A percentile compares a stretch with the other conserved stretches of the same genome.
Evolutionary conservation across 2,329 filamentous ascomycete genomes (phyloP).

Genomic region (Sodiomyces alkalinus): DNA sequence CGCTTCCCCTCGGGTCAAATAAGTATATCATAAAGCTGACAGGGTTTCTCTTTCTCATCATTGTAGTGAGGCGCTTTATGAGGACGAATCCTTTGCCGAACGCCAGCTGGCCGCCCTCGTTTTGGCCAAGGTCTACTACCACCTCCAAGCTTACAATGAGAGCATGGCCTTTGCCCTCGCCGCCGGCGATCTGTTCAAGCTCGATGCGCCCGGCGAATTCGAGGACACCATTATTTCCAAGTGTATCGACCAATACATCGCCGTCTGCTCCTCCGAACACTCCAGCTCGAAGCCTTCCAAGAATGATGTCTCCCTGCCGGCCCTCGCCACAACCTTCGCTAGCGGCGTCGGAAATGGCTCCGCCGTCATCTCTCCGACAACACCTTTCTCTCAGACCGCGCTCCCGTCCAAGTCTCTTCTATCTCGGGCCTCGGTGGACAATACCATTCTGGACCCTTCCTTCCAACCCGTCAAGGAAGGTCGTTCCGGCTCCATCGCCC

Average conservation of each 20-base stretch:
- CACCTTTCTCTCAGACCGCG: conserved; percentile 87
- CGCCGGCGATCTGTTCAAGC: conserved; percentile 86
- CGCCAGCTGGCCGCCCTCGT: conserved; percentile 88
- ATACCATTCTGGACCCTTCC: conserved; percentile 43
- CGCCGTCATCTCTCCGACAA: conserved; percentile 71
- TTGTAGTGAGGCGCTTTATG: conserved; percentile 81
- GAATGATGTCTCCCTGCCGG: conserved; percentile 35
- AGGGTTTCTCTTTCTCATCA: conserved; percentile 5
- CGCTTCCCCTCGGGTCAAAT: too few species aligned
- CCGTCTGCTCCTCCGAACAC: conserved; percentile 44
- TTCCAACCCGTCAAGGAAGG: conserved; percentile 40
- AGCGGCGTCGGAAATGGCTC: conserved; percentile 50
- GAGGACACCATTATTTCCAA: conserved; percentile 98
- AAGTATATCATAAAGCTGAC: too few species aligned
- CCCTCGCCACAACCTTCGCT: conserved; percentile 68
- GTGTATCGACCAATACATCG: conserved; percentile 96
- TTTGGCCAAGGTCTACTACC: conserved; percentile 96
- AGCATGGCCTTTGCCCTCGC: conserved; percentile 97
- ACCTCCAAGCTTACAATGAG: conserved; percentile 96
- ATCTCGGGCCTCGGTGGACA: conserved; percentile 61
- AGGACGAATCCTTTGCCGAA: conserved; percentile 89
- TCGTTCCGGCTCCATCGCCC: conserved; percentile 44
- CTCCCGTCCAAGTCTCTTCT: conserved; percentile 88
- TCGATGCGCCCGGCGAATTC: conserved; percentile 83
- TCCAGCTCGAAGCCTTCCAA: conserved; percentile 25